phyloP scores from a whole-genome alignment of 2,329 filamentous ascomycete genomes.

The Fusarium brevicatenulatum region DNA sequence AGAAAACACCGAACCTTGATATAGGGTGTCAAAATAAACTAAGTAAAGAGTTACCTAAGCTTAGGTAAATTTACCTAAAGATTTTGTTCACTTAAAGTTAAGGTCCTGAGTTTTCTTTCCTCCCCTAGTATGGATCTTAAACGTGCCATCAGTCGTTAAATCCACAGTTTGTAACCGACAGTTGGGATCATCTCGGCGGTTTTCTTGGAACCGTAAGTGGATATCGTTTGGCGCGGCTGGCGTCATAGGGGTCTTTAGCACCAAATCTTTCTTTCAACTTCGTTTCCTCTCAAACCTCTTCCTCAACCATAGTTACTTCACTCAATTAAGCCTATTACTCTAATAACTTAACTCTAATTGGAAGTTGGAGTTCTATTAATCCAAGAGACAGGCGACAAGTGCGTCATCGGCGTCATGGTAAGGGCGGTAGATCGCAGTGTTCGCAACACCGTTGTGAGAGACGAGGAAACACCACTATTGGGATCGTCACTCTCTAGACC shows the following conservation, averaged over 20 bases:
- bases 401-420: constrained; percentile 1
- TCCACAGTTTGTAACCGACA: not conserved
- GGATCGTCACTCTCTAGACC: not conserved
- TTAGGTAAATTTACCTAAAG: no score
- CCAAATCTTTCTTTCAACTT: constrained; percentile 29
- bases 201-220: constrained; percentile 22
- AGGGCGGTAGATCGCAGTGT: not conserved
- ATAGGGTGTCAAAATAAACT: no score
- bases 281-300: not conserved
- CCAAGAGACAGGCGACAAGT: no score
- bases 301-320: not conserved
- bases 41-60: no score
- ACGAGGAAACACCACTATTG: constrained; percentile 38
- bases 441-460: not conserved
- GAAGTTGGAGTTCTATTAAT: no score
- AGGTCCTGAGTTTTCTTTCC: no score
- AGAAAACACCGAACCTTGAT: no score
- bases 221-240: constrained; percentile 24
- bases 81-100: no score
- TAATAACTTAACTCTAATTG: not conserved
- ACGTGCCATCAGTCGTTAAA: not conserved
- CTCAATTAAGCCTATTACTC: not conserved
- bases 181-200: constrained; percentile 11
- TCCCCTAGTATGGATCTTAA: not conserved
- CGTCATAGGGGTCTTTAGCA: constrained; percentile 30